A percentile compares a stretch with the other conserved stretches of the same genome.
Evolutionary conservation across 2,329 filamentous ascomycete species (phyloP).

Genomic region (Ramularia endophylla): DNA sequence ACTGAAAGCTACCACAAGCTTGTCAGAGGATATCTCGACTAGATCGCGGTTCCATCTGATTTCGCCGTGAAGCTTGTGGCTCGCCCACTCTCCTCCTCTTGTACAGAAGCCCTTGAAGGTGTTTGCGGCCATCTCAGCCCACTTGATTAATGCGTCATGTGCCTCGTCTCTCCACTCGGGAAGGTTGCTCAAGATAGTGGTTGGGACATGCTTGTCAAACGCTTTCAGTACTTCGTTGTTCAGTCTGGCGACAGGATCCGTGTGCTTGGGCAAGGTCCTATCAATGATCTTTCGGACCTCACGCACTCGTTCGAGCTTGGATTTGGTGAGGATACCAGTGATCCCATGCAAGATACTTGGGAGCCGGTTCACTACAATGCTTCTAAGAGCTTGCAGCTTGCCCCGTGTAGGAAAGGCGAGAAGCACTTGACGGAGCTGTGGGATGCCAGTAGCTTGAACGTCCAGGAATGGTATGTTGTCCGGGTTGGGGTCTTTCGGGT

Average conservation of each 20-base stretch:
- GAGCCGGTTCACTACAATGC: constrained; percentile 2
- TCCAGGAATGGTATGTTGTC: constrained; percentile 7
- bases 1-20: neutral
- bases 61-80: neutral
- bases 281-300: constrained; percentile 9
- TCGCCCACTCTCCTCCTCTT: neutral
- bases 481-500: neutral
- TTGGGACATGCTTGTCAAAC: constrained; percentile 1
- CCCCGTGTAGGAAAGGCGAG: constrained; percentile 6
- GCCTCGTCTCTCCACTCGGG: constrained; percentile 1
- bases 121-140: neutral
- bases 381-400: constrained; percentile 8
- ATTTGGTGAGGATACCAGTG: constrained; percentile 11
- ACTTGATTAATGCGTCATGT: neutral
- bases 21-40: neutral
- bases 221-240: neutral
- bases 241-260: neutral
- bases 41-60: constrained; percentile 3
- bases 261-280: neutral
- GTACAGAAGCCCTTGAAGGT: constrained; percentile 8
- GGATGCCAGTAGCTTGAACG: constrained; percentile 5
- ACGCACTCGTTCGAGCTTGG: constrained; percentile 10
- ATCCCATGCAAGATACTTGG: constrained; percentile 12
- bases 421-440: constrained; percentile 2
- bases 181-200: neutral